Base-by-base conservation (phyloP, 2,329 filamentous ascomycete species). In the Lanzia echinophila region DNA sequence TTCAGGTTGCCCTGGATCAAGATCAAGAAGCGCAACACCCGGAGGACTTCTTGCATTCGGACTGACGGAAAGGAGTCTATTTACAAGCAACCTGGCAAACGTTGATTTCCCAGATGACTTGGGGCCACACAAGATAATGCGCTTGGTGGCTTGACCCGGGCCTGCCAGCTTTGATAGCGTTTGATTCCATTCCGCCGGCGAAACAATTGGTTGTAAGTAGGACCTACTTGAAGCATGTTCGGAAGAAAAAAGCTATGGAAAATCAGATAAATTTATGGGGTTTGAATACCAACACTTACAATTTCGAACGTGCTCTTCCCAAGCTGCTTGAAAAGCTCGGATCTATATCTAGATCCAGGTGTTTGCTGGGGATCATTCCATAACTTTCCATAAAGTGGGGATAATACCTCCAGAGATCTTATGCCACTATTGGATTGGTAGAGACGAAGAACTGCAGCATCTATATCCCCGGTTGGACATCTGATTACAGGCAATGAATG, bases 1-100 rank as follows among this genome's bases (percentile, higher is more conserved):
- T 64, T 91, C 88, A 2, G 88, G 86, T 63, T 90, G 87, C 0
- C 84, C 85, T 1, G 87, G 86, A 64, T 94, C 88, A 10, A 92
- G 74, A 61, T 94, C 88, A 6, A 94, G 75, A 72, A 52, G 75
- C 77, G 24, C 86, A 72, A 47, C 69, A 19, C 63, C 67, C 61
- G 62, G 57, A 53, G 57, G 56, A 15, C 31, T 54, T 50, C 4
- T 41, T 58, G 8, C 49, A 32, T 52, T 45, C 15, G 33, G 28
- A 22, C n/a, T 38, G 33, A 31, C 50, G 53, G 62, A 63, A 62
- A 88, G 68, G 8, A 88, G 70, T 11, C 81, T 78, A 63, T 91
- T 91, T 8, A 77, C 70, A 2, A 91, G 71, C 4, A 89, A 68
- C 46, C 79, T 81, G 12, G 80, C 79, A 65, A 90, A 87, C 0